Evolutionary conservation across 2,329 filamentous ascomycete species (phyloP).

Genomic region (Botrytis deweyae): DNA sequence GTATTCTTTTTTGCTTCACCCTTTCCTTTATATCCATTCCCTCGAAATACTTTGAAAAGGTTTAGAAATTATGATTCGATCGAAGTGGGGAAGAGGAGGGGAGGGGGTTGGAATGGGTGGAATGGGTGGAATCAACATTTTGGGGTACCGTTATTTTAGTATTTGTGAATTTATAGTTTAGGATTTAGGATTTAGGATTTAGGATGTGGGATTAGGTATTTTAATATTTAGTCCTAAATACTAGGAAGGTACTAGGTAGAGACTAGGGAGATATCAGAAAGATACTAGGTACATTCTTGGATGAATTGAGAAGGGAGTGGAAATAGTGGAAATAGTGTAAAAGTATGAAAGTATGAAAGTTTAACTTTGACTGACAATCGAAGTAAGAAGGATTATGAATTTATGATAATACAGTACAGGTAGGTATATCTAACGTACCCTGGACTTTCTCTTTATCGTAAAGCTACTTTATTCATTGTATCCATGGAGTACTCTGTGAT

Average conservation of each 20-base stretch:
- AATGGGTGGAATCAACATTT: neutral
- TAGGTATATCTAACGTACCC: neutral
- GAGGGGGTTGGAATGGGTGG: neutral
- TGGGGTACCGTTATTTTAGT: neutral
- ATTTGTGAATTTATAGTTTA: neutral
- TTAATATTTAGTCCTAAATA: no score
- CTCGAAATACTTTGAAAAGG: neutral
- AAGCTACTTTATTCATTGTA: neutral
- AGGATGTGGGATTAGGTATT: no score
- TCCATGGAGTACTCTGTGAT: neutral
- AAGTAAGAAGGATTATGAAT: no score
- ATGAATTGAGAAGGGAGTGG: no score
- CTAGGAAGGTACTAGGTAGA: no score
- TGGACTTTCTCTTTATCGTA: neutral
- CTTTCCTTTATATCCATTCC: slow-evolving; percentile 1
- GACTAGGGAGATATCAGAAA: no score
- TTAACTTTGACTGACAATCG: neutral
- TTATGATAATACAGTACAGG: no score
- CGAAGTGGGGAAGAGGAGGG: neutral
- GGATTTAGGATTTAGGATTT: neutral
- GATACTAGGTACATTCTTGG: no score
- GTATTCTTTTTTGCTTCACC: neutral
- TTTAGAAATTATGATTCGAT: neutral
- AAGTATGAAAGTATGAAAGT: neutral
- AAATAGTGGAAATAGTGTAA: neutral